These are phyloP conservation scores for Cenchrus americanus DNA, from an alignment of 176 grass and related monocot species.

Conservation along the genomic window DNA sequence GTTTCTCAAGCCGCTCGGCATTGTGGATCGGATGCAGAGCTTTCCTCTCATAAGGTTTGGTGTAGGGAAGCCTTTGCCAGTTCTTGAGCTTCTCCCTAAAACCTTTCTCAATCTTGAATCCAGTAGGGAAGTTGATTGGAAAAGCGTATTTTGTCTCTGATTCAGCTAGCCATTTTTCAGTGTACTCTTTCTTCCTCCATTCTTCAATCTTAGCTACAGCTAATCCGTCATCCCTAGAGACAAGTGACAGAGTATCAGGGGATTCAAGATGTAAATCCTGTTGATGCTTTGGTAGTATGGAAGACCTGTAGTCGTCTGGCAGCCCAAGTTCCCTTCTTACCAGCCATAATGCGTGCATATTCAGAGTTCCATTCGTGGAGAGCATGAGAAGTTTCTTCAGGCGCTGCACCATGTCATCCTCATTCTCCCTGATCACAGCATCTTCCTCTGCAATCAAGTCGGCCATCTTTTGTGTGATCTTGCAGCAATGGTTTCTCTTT, in stretches of 20 bases:
- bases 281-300: constrained; percentile 49
- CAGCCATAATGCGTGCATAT: constrained; percentile 63
- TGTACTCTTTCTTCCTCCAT: constrained; percentile 70
- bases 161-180: constrained; percentile 67
- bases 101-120: constrained; percentile 65
- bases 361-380: constrained; percentile 39
- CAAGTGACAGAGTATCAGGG: constrained; percentile 53
- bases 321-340: constrained; percentile 62
- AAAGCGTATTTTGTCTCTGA: constrained; percentile 68
- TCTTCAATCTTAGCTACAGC: constrained; percentile 60
- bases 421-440: constrained; percentile 43
- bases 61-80: constrained; percentile 70
- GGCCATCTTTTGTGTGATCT: constrained; percentile 47
- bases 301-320: constrained; percentile 58
- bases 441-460: constrained; percentile 62
- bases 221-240: constrained; percentile 46
- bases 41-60: constrained; percentile 63
- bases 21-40: constrained; percentile 33
- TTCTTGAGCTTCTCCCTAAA: constrained; percentile 62
- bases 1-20: constrained; percentile 49
- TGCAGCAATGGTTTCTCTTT: constrained; percentile 58
- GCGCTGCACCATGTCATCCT: constrained; percentile 32
- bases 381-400: constrained; percentile 73
- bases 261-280: constrained; percentile 42
- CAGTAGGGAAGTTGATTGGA: constrained; percentile 54